A percentile compares a stretch with the other conserved stretches of the same genome.
These are phyloP conservation scores for Austroboletus novae-zelandiae DNA, from an alignment of 1,284 basidiomycete genomes.

Conservation along the genomic window DNA sequence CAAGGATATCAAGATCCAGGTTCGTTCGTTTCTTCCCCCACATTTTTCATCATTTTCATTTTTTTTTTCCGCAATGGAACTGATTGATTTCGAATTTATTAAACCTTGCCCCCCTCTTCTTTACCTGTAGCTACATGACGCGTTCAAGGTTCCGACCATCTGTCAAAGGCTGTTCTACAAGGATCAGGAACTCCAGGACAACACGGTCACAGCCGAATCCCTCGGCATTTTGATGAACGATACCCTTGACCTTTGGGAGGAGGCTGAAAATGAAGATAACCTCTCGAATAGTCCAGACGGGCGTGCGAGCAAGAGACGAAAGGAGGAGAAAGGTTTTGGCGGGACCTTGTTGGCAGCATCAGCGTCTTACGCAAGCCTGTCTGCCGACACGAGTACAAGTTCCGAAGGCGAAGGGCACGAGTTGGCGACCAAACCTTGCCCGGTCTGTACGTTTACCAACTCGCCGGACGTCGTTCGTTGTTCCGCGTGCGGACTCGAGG, in stretches of 20 bases:
- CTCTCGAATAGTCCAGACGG: slow-evolving; percentile 51
- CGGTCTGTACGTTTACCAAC: slow-evolving; percentile 45
- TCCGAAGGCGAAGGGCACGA: slow-evolving; percentile 35
- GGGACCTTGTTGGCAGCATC: slow-evolving; percentile 56
- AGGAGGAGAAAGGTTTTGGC: slow-evolving; percentile 69
- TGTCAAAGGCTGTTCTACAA: slow-evolving; percentile 68
- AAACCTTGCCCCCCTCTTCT: neutral
- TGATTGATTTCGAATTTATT: neutral
- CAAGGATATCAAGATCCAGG: slow-evolving; percentile 74
- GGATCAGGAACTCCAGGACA: slow-evolving; percentile 63
- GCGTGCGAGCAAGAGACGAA: slow-evolving; percentile 41
- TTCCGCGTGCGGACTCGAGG: slow-evolving; percentile 35
- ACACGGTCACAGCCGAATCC: slow-evolving; percentile 52
- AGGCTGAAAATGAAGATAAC: slow-evolving; percentile 56
- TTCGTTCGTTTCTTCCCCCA: slow-evolving; percentile 32
- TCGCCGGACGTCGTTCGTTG: slow-evolving; percentile 35
- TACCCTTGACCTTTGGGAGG: slow-evolving; percentile 61
- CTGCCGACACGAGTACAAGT: slow-evolving; percentile 33
- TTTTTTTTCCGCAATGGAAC: neutral
- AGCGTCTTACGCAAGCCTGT: slow-evolving; percentile 27
- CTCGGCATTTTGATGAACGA: slow-evolving; percentile 67
- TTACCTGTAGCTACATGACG: slow-evolving; percentile 49
- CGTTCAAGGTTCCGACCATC: slow-evolving; percentile 65
- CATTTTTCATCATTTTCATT: neutral
- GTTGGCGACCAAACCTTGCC: slow-evolving; percentile 38